These are phyloP conservation scores for Sinapis alba DNA, from an alignment of 441 rosid genomes.

Conservation along the genomic window DNA sequence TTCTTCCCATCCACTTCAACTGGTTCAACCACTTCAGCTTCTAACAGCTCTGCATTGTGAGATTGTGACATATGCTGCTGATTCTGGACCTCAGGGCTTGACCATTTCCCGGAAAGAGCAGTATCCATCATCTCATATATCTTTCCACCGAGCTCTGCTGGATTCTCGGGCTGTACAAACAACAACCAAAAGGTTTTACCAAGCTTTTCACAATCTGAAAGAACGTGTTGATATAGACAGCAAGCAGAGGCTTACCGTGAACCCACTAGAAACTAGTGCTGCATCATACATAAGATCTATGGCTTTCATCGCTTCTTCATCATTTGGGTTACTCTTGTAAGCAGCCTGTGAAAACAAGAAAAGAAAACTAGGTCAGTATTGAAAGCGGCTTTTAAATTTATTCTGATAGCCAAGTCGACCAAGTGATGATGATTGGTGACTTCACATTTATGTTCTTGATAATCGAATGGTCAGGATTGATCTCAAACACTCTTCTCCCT, in stretches of 20 bases:
- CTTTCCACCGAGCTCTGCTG: slow-evolving; percentile 91
- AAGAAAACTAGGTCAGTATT: background rate
- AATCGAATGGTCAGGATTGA: slow-evolving; percentile 86
- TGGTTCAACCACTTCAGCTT: slow-evolving; percentile 89
- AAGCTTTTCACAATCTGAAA: background rate
- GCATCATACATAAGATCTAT: slow-evolving; percentile 88
- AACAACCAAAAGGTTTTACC: background rate
- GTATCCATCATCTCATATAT: slow-evolving; percentile 93
- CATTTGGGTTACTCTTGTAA: slow-evolving; percentile 62
- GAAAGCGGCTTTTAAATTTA: background rate
- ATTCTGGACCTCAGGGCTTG: slow-evolving; percentile 40
- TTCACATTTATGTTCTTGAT: slow-evolving; percentile 68
- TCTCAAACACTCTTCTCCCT: slow-evolving; percentile 93
- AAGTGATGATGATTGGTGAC: slow-evolving; percentile 7
- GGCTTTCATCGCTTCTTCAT: slow-evolving; percentile 78
- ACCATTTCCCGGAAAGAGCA: slow-evolving; percentile 88
- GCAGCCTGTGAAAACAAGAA: slow-evolving; percentile 61
- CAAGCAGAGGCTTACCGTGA: slow-evolving; percentile 57
- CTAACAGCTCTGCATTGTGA: slow-evolving; percentile 49
- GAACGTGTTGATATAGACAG: background rate
- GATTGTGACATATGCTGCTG: slow-evolving; percentile 38
- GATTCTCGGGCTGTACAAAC: slow-evolving; percentile 81
- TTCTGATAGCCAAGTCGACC: background rate
- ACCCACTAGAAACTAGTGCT: slow-evolving; percentile 89
- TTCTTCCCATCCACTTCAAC: slow-evolving; percentile 63